Conservation (phyloP, 2,329 filamentous ascomycete species). For the Sporothrix schenckii region DNA sequence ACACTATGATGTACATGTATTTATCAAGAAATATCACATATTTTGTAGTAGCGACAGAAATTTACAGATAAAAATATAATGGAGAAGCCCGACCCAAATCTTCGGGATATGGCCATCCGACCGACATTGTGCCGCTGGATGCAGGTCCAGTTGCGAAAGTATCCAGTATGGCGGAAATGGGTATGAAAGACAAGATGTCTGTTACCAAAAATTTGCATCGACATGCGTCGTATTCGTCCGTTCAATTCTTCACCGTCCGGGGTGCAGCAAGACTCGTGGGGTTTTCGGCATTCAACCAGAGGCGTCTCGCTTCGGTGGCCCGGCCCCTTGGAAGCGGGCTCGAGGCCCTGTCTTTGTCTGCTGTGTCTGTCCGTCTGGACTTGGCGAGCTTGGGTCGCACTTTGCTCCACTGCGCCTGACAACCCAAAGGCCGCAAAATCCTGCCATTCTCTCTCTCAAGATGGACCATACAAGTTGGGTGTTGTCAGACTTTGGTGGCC, state of each 20-base stretch:
- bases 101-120: background rate
- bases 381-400: background rate
- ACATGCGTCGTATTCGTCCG: too few species aligned
- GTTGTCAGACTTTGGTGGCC: background rate
- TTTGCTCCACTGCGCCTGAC: background rate
- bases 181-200: too few species aligned
- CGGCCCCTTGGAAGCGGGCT: constrained; percentile 13
- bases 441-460: background rate
- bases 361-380: background rate
- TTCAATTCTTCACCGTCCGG: background rate
- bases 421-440: background rate
- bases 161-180: background rate
- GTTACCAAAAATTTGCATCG: too few species aligned
- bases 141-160: background rate
- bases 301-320: background rate
- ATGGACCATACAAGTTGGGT: background rate
- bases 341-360: background rate
- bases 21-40: background rate
- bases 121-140: background rate
- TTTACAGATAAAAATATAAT: background rate
- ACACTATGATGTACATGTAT: background rate
- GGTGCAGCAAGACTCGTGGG: background rate
- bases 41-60: background rate
- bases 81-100: background rate
- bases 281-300: constrained; percentile 7